Percentiles rank a stretch among this genome's conserved stretches.
Conservation (phyloP, 345 rosid genomes). For the Eucalyptus viminalis region DNA sequence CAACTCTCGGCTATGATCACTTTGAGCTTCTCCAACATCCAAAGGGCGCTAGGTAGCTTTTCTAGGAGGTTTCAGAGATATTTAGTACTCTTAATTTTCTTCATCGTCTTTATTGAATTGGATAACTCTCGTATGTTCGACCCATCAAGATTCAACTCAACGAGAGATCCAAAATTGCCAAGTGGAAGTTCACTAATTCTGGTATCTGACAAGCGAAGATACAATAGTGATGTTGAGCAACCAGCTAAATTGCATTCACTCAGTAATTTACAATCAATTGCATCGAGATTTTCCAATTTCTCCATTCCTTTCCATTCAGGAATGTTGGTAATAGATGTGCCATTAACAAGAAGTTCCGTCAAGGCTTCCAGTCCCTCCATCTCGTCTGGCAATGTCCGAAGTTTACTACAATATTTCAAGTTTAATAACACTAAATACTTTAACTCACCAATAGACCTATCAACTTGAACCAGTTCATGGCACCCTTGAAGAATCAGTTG, state of each 20-base stretch:
- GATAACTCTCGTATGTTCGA: too few relatives aligned
- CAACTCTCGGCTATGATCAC: too few relatives aligned
- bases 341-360: background rate
- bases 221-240: background rate
- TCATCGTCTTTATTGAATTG: too few relatives aligned
- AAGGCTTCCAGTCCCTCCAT: background rate
- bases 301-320: background rate
- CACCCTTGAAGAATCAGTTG: background rate
- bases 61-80: too few relatives aligned
- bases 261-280: background rate
- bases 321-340: background rate
- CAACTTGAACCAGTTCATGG: accelerated
- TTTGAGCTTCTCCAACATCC: too few relatives aligned
- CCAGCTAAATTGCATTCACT: background rate
- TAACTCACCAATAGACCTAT: background rate
- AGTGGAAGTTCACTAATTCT: background rate
- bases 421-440: background rate
- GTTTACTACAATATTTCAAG: background rate
- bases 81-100: too few relatives aligned
- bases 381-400: background rate
- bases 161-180: background rate
- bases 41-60: too few relatives aligned
- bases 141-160: background rate
- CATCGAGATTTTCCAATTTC: background rate
- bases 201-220: accelerated